A percentile compares a stretch with the other conserved stretches of the same genome.
These are phyloP conservation scores for Fusarium sp. DNA, from an alignment of 2,329 filamentous ascomycete species.

Conservation along the genomic window DNA sequence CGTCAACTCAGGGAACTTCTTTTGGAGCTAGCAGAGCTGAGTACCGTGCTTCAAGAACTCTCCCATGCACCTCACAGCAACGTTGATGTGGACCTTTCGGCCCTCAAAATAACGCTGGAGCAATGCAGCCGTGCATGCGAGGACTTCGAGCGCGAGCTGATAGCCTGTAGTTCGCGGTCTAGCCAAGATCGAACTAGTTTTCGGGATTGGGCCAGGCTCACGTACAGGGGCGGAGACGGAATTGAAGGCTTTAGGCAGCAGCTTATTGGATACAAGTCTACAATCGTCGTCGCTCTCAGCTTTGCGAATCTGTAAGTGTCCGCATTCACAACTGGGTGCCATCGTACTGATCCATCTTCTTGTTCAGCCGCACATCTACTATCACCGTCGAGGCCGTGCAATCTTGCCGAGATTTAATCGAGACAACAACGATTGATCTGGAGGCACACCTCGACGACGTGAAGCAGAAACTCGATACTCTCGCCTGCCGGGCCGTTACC, in stretches of 20 bases:
- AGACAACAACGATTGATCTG: slow-evolving; percentile 3
- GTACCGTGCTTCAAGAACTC: background rate
- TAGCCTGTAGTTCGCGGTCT: slow-evolving; percentile 55
- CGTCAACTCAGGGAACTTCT: slow-evolving; percentile 1
- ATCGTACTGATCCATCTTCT: background rate
- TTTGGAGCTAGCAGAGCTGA: slow-evolving; percentile 1
- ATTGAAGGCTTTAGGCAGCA: slow-evolving; percentile 58
- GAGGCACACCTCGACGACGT: background rate
- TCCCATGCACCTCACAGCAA: background rate
- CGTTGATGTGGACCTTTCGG: slow-evolving; percentile 29
- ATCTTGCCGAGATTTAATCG: slow-evolving; percentile 2
- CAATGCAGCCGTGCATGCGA: slow-evolving; percentile 60
- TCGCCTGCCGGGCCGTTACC: background rate
- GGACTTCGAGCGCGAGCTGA: slow-evolving; percentile 58
- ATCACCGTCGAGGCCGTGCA: slow-evolving; percentile 3
- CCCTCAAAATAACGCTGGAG: slow-evolving; percentile 53
- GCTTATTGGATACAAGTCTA: slow-evolving; percentile 58
- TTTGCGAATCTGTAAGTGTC: slow-evolving; percentile 42
- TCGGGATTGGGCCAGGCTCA: slow-evolving; percentile 61
- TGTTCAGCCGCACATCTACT: background rate
- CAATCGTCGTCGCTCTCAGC: slow-evolving; percentile 41
- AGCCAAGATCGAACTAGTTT: slow-evolving; percentile 56
- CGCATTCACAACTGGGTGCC: background rate
- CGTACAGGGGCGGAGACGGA: slow-evolving; percentile 59
- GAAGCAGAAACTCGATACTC: slow-evolving; percentile 4